Percentiles rank a stretch among this genome's conserved stretches.
phyloP scores from a whole-genome alignment of 305 asterid species.

The Fraxinus floribunda region DNA sequence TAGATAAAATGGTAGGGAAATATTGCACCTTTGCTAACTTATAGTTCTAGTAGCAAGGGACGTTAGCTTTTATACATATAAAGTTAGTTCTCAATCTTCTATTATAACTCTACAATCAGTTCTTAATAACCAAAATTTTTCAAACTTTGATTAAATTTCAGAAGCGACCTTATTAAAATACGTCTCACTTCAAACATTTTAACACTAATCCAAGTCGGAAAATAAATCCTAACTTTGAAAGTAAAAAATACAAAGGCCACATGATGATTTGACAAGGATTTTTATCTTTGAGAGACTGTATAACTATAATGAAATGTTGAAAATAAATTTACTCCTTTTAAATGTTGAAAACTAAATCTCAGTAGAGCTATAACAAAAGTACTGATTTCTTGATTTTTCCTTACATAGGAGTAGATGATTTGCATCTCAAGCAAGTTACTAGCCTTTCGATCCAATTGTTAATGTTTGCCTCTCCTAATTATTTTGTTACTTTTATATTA shows the following conservation, averaged over 20 bases:
- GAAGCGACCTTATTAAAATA: not conserved
- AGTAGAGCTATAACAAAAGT: not conserved
- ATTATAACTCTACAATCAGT: not conserved
- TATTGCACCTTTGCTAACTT: not conserved
- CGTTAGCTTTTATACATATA: not conserved
- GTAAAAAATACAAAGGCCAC: not conserved
- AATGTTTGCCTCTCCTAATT: not conserved
- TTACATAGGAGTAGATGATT: not conserved
- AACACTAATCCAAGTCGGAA: not conserved
- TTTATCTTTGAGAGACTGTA: not conserved
- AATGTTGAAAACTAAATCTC: not conserved
- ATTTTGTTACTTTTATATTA: not conserved
- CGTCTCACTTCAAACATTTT: not conserved
- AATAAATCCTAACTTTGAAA: not conserved
- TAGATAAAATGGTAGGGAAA: not conserved
- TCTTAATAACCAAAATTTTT: not conserved
- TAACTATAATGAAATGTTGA: no score
- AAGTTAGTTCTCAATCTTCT: not conserved
- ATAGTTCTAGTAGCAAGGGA: not conserved
- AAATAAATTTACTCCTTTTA: not conserved
- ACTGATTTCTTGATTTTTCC: not conserved
- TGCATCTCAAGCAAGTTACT: no score
- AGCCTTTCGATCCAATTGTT: no score
- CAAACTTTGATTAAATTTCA: not conserved
- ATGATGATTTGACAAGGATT: not conserved